These are phyloP conservation scores for Albizia julibrissin DNA, from an alignment of 306 rosid genomes.

Conservation along the genomic window DNA sequence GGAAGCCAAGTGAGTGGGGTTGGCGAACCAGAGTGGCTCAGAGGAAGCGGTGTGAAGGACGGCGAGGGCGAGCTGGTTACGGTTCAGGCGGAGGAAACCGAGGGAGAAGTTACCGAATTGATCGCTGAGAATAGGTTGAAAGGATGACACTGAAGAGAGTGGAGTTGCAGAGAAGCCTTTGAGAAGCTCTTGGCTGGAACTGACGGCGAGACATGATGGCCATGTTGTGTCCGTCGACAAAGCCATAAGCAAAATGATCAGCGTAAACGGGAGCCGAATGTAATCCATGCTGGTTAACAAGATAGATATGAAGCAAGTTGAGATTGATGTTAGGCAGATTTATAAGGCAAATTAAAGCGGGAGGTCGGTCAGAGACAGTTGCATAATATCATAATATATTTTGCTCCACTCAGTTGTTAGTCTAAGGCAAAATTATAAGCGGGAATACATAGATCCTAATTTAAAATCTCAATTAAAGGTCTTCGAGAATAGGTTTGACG, in stretches of 20 bases:
- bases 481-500: not conserved
- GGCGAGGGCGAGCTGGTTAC: constrained; percentile 56
- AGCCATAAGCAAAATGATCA: constrained; percentile 1
- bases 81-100: constrained; percentile 71
- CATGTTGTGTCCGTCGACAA: constrained; percentile 18
- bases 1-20: constrained; percentile 37
- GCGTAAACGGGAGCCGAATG: constrained; percentile 22
- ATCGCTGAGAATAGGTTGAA: constrained; percentile 69
- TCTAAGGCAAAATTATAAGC: not conserved
- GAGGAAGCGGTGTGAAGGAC: constrained; percentile 71
- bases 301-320: not conserved
- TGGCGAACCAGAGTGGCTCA: constrained; percentile 68
- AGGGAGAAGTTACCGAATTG: constrained; percentile 63
- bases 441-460: not conserved
- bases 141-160: constrained; percentile 45
- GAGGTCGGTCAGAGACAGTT: not conserved
- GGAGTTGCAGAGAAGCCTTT: constrained; percentile 61
- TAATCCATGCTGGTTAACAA: constrained; percentile 42
- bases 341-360: not conserved
- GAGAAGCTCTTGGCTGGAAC: constrained; percentile 38
- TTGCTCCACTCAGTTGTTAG: not conserved
- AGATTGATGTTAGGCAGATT: constrained; percentile 10
- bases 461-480: not conserved
- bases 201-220: constrained; percentile 17
- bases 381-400: not conserved